Conservation (phyloP, 2,329 filamentous ascomycete species). For the Xylaria sp. region DNA sequence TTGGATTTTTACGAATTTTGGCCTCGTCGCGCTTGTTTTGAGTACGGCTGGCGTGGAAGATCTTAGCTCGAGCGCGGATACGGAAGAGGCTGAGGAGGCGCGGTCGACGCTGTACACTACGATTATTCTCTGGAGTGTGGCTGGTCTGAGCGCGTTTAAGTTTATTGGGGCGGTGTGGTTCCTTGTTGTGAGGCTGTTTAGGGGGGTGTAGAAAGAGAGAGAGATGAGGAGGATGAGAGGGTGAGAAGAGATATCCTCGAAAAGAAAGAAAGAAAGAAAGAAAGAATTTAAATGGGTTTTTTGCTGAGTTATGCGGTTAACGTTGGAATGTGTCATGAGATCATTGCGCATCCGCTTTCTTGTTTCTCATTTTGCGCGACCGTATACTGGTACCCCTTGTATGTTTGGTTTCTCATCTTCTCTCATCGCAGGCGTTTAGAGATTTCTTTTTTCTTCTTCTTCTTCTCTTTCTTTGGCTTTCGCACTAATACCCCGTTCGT, state of each 20-base stretch:
- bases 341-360: too few species aligned
- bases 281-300: too few species aligned
- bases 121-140: slow-evolving; percentile 88
- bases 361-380: background rate
- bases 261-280: background rate
- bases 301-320: background rate
- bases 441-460: background rate
- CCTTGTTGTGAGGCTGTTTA: slow-evolving; percentile 85
- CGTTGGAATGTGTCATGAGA: slow-evolving; percentile 13
- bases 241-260: too few species aligned
- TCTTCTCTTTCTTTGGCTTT: background rate
- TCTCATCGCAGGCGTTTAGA: background rate
- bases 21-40: slow-evolving; percentile 82
- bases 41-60: slow-evolving; percentile 82
- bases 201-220: slow-evolving; percentile 62
- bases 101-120: slow-evolving; percentile 83
- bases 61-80: slow-evolving; percentile 54
- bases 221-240: background rate
- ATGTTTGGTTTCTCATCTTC: background rate
- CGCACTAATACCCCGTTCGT: background rate
- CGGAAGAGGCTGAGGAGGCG: slow-evolving; percentile 49
- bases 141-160: slow-evolving; percentile 81
- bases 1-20: slow-evolving; percentile 98
- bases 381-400: too few species aligned
- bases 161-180: slow-evolving; percentile 92